Percentiles rank a stretch among this genome's conserved stretches.
These are phyloP conservation scores for Hypoxylon sp. DNA, from an alignment of 2,329 filamentous ascomycete genomes.

Conservation along the genomic window DNA sequence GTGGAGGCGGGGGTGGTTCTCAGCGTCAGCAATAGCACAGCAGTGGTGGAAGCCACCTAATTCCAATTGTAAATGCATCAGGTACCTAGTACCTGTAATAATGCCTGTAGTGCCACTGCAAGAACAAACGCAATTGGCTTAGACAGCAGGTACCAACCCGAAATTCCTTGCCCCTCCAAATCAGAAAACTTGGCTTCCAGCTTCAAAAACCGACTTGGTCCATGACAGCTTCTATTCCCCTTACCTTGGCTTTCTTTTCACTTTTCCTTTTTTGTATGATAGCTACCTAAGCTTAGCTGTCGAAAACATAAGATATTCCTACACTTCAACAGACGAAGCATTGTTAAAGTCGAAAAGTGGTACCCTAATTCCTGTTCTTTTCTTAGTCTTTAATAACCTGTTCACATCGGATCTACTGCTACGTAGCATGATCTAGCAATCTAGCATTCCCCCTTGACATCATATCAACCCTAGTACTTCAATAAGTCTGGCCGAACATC, in stretches of 20 bases:
- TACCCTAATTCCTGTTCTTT: background rate
- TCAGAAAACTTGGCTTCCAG: conserved; percentile 34
- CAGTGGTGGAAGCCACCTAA: background rate
- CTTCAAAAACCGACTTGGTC: conserved; percentile 35
- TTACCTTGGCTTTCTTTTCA: conserved; percentile 10
- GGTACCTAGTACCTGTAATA: background rate
- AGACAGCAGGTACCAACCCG: conserved; percentile 21
- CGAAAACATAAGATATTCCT: conserved; percentile 8
- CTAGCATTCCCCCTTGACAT: conserved; percentile 34
- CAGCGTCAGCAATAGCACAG: conserved; percentile 17
- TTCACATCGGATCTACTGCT: conserved; percentile 3
- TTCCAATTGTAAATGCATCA: background rate
- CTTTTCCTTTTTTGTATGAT: conserved; percentile 10
- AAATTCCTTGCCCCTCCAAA: conserved; percentile 37
- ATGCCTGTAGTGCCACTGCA: conserved; percentile 17
- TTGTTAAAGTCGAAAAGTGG: background rate
- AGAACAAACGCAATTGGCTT: conserved; percentile 29
- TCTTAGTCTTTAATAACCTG: conserved; percentile 2
- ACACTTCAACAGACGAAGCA: background rate
- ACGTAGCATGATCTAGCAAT: conserved; percentile 12
- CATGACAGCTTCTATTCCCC: conserved; percentile 26
- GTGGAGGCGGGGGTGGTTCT: conserved; percentile 22
- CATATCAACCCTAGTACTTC: conserved; percentile 28
- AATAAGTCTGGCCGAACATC: conserved; percentile 32
- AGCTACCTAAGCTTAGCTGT: conserved; percentile 6